These are phyloP conservation scores for Boechera stricta DNA, from an alignment of 345 rosid genomes.

Conservation along the genomic window DNA sequence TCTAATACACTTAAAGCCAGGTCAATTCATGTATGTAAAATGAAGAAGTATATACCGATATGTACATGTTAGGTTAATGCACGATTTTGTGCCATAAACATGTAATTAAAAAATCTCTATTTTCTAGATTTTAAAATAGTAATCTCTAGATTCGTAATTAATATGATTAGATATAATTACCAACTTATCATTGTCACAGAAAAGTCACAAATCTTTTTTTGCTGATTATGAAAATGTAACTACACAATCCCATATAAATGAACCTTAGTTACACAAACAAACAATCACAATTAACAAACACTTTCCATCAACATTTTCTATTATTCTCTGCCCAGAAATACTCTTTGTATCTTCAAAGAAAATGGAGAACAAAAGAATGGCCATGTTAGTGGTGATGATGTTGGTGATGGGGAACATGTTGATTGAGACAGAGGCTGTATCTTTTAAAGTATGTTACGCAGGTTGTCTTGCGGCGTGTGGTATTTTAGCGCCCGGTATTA, in stretches of 20 bases:
- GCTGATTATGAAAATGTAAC: constrained; percentile 2
- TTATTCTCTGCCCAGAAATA: background rate
- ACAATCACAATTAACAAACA: background rate
- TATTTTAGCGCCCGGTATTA: background rate
- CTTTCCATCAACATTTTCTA: background rate
- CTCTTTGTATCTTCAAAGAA: background rate
- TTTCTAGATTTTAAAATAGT: background rate
- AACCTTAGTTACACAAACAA: background rate
- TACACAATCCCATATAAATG: constrained; percentile 4
- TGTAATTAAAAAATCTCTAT: background rate
- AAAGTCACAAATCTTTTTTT: background rate
- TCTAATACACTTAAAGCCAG: background rate
- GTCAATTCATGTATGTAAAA: background rate
- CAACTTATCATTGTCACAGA: background rate
- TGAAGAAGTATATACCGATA: background rate
- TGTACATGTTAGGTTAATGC: background rate
- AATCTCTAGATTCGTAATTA: background rate
- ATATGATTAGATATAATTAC: background rate
- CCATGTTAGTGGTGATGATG: constrained; percentile 22
- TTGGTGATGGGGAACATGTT: constrained; percentile 38
- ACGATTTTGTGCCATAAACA: background rate
- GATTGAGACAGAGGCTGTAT: constrained; percentile 11
- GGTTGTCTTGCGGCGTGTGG: background rate
- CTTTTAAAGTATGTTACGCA: constrained; percentile 12
- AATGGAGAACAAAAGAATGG: constrained; percentile 37